A percentile compares a stretch with the other conserved stretches of the same genome.
Evolutionary conservation across 1,139 yeast species (phyloP).

Genomic region (Casaregolazyma lundiana): DNA sequence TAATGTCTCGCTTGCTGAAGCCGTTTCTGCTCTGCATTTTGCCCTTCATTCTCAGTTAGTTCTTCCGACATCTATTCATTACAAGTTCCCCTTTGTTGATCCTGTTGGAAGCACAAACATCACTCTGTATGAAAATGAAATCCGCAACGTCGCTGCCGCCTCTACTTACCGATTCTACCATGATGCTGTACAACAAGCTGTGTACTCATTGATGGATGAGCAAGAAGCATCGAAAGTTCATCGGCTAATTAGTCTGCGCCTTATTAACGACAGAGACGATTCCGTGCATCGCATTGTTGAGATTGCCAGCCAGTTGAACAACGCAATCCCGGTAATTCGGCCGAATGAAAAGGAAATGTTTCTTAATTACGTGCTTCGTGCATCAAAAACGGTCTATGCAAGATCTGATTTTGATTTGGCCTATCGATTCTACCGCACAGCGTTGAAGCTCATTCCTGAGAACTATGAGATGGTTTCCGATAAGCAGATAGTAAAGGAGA

Average conservation of each 20-base stretch:
- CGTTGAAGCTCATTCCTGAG: constrained; percentile 14
- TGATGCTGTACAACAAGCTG: constrained; percentile 37
- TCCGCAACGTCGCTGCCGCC: constrained; percentile 40
- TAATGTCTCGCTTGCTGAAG: constrained; percentile 32
- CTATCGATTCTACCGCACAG: constrained; percentile 27
- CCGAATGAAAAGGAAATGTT: constrained; percentile 24
- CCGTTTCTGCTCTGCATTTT: constrained; percentile 35
- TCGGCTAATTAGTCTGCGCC: constrained; percentile 43
- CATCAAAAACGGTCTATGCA: constrained; percentile 28
- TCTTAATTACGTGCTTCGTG: constrained; percentile 25
- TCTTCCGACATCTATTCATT: constrained; percentile 42
- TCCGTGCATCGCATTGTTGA: constrained; percentile 26
- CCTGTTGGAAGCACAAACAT: constrained; percentile 37
- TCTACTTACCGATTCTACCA: constrained; percentile 36
- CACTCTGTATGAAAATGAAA: constrained; percentile 23
- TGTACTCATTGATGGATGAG: constrained; percentile 28
- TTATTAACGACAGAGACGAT: constrained; percentile 29
- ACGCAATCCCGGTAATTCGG: constrained; percentile 27
- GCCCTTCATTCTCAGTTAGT: constrained; percentile 38
- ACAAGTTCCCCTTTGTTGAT: constrained; percentile 48
- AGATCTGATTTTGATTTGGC: constrained; percentile 32
- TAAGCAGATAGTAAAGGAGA: constrained; percentile 21
- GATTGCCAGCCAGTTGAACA: constrained; percentile 29
- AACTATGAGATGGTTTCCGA: constrained; percentile 20
- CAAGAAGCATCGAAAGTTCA: constrained; percentile 38